Percentiles rank a stretch among this genome's conserved stretches.
phyloP scores from a whole-genome alignment of 257 asterid genomes.

The Fraxinus quadrangulata region DNA sequence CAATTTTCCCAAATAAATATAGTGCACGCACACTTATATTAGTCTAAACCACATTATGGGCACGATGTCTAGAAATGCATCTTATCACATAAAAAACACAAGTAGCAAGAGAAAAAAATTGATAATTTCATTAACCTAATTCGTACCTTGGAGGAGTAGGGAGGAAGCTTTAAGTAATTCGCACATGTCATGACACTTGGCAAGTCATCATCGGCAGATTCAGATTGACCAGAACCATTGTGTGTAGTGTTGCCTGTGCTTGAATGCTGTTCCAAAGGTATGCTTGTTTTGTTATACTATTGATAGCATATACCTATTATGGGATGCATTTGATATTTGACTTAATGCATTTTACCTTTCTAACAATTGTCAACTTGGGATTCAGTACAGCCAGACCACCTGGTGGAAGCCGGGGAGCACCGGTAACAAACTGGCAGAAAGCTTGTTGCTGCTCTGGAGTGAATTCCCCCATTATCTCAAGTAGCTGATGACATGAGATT shows the following conservation, averaged over 20 bases:
- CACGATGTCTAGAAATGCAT: not conserved
- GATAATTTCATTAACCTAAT: not conserved
- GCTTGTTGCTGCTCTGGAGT: conserved; percentile 91
- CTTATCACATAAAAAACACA: not conserved
- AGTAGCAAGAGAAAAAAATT: not conserved
- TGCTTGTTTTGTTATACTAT: not conserved
- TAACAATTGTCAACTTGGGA: conserved; percentile 96
- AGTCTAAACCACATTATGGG: not conserved
- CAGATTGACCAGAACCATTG: conserved; percentile 66
- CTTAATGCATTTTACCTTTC: conserved; percentile 62
- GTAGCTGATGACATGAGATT: conserved; percentile 51
- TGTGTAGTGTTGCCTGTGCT: conserved; percentile 45
- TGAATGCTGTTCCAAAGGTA: conserved; percentile 63
- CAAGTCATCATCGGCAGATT: conserved; percentile 88
- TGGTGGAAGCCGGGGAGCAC: conserved; percentile 98
- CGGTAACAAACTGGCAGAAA: conserved; percentile 98
- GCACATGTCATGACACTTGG: conserved; percentile 99
- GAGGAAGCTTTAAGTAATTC: conserved; percentile 98
- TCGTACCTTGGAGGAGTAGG: conserved; percentile 90
- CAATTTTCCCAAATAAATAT: not conserved
- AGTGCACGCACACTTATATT: not conserved
- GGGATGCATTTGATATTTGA: not conserved
- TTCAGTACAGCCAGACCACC: conserved; percentile 93
- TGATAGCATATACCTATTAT: not conserved
- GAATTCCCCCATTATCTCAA: conserved; percentile 97